These are phyloP conservation scores for Hypoxylon cercidicola DNA, from an alignment of 495 filamentous ascomycete species.

Conservation along the genomic window DNA sequence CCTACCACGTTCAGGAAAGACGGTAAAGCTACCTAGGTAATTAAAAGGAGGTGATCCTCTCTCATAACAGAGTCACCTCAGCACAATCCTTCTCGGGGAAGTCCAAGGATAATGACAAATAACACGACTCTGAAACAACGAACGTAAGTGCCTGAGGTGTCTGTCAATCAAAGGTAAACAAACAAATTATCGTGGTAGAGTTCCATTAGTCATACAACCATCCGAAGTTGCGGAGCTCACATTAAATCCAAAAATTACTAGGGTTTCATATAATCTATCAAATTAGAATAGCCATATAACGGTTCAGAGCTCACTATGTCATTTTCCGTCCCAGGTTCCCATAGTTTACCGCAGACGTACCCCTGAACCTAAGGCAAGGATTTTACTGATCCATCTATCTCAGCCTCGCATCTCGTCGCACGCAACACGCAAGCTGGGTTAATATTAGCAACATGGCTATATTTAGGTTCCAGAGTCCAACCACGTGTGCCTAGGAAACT, in stretches of 20 bases:
- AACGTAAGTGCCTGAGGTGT: neutral
- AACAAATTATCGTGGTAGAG: too few species aligned
- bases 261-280: too few species aligned
- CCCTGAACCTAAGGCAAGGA: constrained; percentile 11
- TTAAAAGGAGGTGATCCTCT: neutral
- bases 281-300: too few species aligned
- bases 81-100: constrained; percentile 2
- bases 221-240: too few species aligned
- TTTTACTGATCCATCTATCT: neutral
- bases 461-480: neutral
- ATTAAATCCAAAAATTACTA: too few species aligned
- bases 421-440: neutral
- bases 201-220: too few species aligned
- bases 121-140: neutral
- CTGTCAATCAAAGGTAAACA: too few species aligned
- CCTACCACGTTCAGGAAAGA: constrained; percentile 3
- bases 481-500: neutral
- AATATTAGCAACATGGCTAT: neutral
- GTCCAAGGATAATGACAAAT: neutral
- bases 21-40: constrained; percentile 13
- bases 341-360: neutral
- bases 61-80: neutral
- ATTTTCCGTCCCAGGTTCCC: neutral
- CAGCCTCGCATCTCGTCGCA: constrained; percentile 2
- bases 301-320: neutral